phyloP scores from a whole-genome alignment of 768 basidiomycete genomes.

The Atractiella rhizophila region DNA sequence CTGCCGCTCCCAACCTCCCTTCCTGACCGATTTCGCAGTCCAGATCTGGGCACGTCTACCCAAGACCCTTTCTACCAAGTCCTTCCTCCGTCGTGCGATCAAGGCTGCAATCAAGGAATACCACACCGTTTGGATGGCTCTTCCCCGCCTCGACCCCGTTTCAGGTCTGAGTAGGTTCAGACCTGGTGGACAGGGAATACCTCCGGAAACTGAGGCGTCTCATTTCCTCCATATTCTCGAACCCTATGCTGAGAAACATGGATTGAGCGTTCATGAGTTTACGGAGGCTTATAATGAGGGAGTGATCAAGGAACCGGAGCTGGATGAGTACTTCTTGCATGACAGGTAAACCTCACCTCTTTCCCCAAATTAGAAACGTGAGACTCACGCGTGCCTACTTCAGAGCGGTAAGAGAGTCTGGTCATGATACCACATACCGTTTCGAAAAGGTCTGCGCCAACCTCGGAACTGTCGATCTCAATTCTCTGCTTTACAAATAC shows the following conservation, averaged over 20 bases:
- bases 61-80: constrained; percentile 52
- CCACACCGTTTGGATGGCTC: constrained; percentile 86
- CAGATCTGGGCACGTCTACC: constrained; percentile 92
- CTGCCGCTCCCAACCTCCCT: constrained; percentile 85
- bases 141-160: constrained; percentile 78
- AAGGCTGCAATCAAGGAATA: constrained; percentile 97
- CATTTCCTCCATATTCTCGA: constrained; percentile 96
- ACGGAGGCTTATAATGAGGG: constrained; percentile 85
- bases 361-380: not conserved
- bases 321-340: constrained; percentile 94
- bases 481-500: constrained; percentile 91
- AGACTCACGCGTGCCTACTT: not conserved
- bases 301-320: constrained; percentile 48
- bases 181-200: constrained; percentile 80
- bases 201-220: constrained; percentile 92
- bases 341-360: constrained; percentile 25
- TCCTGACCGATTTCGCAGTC: constrained; percentile 93
- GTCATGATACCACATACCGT: constrained; percentile 41
- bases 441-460: constrained; percentile 96
- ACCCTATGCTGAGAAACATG: constrained; percentile 75
- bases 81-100: constrained; percentile 85
- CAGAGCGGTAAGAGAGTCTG: constrained; percentile 81
- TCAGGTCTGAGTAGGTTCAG: constrained; percentile 85
- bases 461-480: constrained; percentile 83
- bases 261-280: constrained; percentile 81